Evolutionary conservation across 768 basidiomycete species (phyloP).

Genomic region (Pisolithus tinctorius): DNA sequence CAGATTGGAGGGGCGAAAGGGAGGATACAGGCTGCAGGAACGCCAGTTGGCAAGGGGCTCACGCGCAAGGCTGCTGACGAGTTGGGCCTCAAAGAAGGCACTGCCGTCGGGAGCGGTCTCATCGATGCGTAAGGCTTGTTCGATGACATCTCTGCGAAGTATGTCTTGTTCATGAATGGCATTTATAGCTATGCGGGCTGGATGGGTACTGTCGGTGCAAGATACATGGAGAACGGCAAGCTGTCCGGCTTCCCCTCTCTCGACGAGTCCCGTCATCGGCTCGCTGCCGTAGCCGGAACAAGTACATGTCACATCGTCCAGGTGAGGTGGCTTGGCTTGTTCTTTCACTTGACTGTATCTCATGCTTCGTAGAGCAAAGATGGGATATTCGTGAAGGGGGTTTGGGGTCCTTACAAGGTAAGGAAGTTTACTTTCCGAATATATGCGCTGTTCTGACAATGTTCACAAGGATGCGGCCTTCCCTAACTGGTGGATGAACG

Average conservation of each 20-base stretch:
- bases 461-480: constrained; percentile 70
- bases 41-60: constrained; percentile 82
- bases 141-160: constrained; percentile 1
- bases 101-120: constrained; percentile 87
- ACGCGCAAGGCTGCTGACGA: constrained; percentile 74
- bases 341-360: not conserved
- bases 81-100: constrained; percentile 79
- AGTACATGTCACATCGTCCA: constrained; percentile 95
- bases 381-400: constrained; percentile 82
- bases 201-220: constrained; percentile 91
- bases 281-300: constrained; percentile 93
- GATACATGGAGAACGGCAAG: constrained; percentile 48
- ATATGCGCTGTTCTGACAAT: not conserved
- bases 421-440: constrained; percentile 2
- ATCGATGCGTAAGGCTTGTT: constrained; percentile 77
- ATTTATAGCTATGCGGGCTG: constrained; percentile 79
- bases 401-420: constrained; percentile 89
- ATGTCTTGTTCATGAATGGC: constrained; percentile 2
- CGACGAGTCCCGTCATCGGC: constrained; percentile 69
- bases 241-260: constrained; percentile 55
- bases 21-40: constrained; percentile 68
- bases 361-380: constrained; percentile 52
- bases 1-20: constrained; percentile 68
- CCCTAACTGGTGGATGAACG: constrained; percentile 98
- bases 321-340: constrained; percentile 30